Evolutionary conservation across 257 asterid species (phyloP), one percentile per base, ranked within the genome.

Genomic region (Fraxinus excelsior): DNA sequence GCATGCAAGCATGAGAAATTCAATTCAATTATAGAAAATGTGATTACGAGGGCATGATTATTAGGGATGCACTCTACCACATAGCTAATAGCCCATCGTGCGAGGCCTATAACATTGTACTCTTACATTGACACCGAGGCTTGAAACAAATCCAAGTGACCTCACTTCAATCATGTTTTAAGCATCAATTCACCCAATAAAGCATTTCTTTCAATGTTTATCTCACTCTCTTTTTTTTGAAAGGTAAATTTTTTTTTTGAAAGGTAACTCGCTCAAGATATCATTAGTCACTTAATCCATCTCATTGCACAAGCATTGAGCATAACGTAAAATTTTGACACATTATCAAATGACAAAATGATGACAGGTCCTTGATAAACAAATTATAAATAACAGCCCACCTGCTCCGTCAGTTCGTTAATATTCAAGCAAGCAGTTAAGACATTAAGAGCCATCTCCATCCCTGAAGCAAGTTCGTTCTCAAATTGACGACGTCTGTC

Each of bases 401-500:
- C 99, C 97, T 96, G 97, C 88, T 93, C 99, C 72, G 84, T 82
- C 78, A 91, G 86, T 76, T 90, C 97, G 84, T 83, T 90, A 60
- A 93, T 84, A 80, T 77, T 89, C 90, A 93, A 87, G 86, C 99
- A 96, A 79, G 97, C 96, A 71, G 97, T 91, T 87, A 96, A 87
- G 82, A 96, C 85, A 81, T 84, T 82, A 79, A 93, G 96, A 74
- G 98, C 93, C 56, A 84, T 80, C 85, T 93, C 97, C 77, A 88
- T 84, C 69, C 91, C 91, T 40, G 94, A 92, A 78, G 94, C 90
- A 77, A 96, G 97, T 85, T 96, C 99, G 65, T 86, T 82, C 86
- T 93, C 98, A 26, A 96, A 91, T 75, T 78, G 87, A 77, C 98
- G 99, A 40, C 99, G 97, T 84, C 99, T 90, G 77, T 96, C 98